These are phyloP conservation scores for Infundibulicybe gibba DNA, from an alignment of 768 basidiomycete genomes.

Conservation along the genomic window DNA sequence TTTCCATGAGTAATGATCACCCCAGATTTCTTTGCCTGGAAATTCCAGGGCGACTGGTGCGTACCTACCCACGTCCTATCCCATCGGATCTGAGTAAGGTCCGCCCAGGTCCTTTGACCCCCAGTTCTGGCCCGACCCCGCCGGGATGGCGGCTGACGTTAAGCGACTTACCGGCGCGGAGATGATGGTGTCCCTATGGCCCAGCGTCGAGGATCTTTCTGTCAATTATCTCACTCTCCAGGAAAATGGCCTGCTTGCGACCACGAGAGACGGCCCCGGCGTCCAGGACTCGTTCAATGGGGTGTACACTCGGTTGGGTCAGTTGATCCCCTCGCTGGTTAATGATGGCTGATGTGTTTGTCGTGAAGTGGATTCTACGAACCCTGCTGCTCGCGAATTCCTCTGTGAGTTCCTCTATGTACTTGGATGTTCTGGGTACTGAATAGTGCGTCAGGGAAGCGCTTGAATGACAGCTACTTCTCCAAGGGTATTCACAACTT, in stretches of 20 bases:
- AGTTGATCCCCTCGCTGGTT: conserved; percentile 1
- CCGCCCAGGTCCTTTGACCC: conserved; percentile 27
- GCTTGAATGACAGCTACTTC: conserved; percentile 30
- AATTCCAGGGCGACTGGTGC: conserved; percentile 33
- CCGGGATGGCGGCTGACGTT: conserved; percentile 26
- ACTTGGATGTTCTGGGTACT: not conserved
- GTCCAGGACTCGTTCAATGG: conserved; percentile 30
- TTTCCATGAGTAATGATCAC: not conserved
- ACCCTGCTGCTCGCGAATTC: conserved; percentile 31
- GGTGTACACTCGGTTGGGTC: conserved; percentile 28
- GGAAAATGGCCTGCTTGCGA: conserved; percentile 25
- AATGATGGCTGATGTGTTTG: not conserved
- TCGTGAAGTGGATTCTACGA: conserved; percentile 26
- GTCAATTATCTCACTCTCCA: conserved; percentile 27
- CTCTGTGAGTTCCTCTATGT: conserved; percentile 18
- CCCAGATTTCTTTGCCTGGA: conserved; percentile 33
- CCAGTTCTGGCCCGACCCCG: conserved; percentile 29
- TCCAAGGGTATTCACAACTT: conserved; percentile 33
- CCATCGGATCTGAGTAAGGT: not conserved
- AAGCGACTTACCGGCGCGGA: conserved; percentile 31
- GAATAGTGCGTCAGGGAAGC: conserved; percentile 20
- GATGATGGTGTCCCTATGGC: conserved; percentile 36
- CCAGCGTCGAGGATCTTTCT: conserved; percentile 32
- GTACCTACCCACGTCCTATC: not conserved
- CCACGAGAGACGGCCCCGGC: conserved; percentile 30